phyloP scores from a whole-genome alignment of 208 protist species.

The Trypanosoma vivax region DNA sequence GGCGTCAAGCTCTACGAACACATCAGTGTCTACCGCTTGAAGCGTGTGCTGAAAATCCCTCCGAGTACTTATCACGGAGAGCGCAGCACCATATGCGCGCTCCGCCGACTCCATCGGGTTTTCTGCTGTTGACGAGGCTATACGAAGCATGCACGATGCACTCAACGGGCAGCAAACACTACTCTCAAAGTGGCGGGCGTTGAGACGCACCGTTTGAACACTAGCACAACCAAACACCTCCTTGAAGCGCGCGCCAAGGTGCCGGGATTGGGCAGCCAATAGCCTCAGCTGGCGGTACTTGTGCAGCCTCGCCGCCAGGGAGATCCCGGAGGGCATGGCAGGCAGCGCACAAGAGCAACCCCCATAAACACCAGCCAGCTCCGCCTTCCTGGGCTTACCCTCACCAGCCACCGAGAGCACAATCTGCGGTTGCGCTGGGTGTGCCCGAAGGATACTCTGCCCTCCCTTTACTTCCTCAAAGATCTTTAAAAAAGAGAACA shows the following conservation, averaged over 20 bases:
- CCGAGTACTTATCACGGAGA: constrained; percentile 13
- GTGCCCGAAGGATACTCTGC: too few relatives aligned
- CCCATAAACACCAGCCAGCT: too few relatives aligned
- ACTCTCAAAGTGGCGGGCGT: constrained; percentile 22
- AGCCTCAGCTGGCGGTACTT: constrained; percentile 31
- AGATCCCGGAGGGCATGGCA: constrained; percentile 16
- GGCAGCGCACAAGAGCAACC: too few relatives aligned
- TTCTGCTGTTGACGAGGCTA: constrained; percentile 14
- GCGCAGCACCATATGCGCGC: constrained; percentile 14
- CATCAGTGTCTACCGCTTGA: constrained; percentile 22
- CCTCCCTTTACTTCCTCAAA: too few relatives aligned
- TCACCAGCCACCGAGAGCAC: too few relatives aligned
- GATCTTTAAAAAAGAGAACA: too few relatives aligned
- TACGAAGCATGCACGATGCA: constrained; percentile 14
- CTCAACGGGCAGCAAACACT: constrained; percentile 23
- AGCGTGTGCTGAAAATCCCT: constrained; percentile 15
- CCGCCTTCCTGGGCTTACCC: too few relatives aligned
- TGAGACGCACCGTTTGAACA: constrained; percentile 10
- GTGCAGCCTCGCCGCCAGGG: constrained; percentile 21
- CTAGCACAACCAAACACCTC: constrained; percentile 13
- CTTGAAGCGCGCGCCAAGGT: constrained; percentile 28
- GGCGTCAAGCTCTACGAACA: constrained; percentile 21
- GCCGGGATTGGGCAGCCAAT: constrained; percentile 31
- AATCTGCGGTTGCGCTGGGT: too few relatives aligned
- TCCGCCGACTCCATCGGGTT: constrained; percentile 15